These are phyloP conservation scores for Aspergillus floridensis DNA, from an alignment of 2,329 filamentous ascomycete genomes.

Conservation along the genomic window DNA sequence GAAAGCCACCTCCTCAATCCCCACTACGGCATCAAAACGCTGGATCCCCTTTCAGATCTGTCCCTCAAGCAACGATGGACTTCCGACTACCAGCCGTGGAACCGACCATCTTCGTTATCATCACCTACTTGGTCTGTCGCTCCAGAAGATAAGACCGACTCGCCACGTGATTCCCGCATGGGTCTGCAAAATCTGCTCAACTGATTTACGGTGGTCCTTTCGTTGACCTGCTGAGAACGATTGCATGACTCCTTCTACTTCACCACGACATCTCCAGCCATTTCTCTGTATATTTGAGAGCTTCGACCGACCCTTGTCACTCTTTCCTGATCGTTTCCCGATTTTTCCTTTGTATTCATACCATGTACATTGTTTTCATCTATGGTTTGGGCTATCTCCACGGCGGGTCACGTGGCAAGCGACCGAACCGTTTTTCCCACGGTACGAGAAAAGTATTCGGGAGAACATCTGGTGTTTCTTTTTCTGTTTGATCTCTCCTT, in stretches of 20 bases:
- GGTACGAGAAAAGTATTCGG: slow-evolving; percentile 8
- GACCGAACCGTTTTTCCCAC: slow-evolving; percentile 4
- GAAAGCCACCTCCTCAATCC: slow-evolving; percentile 23
- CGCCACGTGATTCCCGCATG: slow-evolving; percentile 40
- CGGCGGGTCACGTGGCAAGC: slow-evolving; percentile 19
- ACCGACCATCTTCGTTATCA: slow-evolving; percentile 27
- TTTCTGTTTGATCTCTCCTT: slow-evolving; percentile 6
- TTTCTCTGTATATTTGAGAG: slow-evolving; percentile 16
- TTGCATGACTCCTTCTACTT: slow-evolving; percentile 20
- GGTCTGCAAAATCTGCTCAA: slow-evolving; percentile 40
- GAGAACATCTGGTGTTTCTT: not conserved
- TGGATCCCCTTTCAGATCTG: slow-evolving; percentile 26
- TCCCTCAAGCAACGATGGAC: slow-evolving; percentile 29
- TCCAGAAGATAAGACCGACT: slow-evolving; percentile 20
- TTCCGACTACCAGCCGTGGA: slow-evolving; percentile 28
- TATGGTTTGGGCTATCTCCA: slow-evolving; percentile 11
- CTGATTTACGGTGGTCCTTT: slow-evolving; percentile 27
- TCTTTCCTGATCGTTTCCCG: slow-evolving; percentile 12
- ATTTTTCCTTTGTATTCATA: slow-evolving; percentile 23
- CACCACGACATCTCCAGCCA: slow-evolving; percentile 13
- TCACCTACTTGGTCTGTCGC: slow-evolving; percentile 25
- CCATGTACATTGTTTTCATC: slow-evolving; percentile 16
- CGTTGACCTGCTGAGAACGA: slow-evolving; percentile 19
- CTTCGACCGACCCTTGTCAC: slow-evolving; percentile 15
- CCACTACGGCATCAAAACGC: slow-evolving; percentile 18